Base-by-base conservation (phyloP, 1,139 yeast species). In the Taiozyma onychis region DNA sequence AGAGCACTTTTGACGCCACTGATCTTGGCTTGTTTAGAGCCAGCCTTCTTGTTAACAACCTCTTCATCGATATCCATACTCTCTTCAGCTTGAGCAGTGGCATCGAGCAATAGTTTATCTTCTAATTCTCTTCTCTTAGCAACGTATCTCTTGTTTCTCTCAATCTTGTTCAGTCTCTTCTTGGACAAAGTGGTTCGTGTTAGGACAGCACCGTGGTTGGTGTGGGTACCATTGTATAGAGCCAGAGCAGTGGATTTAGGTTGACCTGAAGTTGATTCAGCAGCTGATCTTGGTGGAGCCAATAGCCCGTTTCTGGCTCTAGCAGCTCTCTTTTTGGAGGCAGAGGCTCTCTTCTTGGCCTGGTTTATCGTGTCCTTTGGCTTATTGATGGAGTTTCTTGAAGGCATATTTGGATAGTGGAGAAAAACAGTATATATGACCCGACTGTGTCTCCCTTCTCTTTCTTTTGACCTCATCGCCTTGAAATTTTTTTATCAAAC, bases 101-200 rank as follows among this genome's bases (percentile, higher is more conserved):
- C 68, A 60, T 79, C 83, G 46, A 75, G 74, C 49, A 70, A 63
- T 55, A 78, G 65, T 57, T 73, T 72, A 46, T 71, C 69, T 35
- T 60, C 55, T 21, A 44, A 55, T 49, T 44, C 64, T 47, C 52
- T 72, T 74, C 88, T 79, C 54, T 75, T 76, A 51, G 77, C 79
- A 35, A 80, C 76, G 65, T 88, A 88, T 64, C 81, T 84, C 64
- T 81, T 75, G 65, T 87, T 88, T 75, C 97, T 82, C 58, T 83
- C 88, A 59, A 88, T 77, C 72, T 90, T 90, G 73, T 84, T 80
- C 44, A 88, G 83, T 69, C 88, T 83, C 72, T 90, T 90, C 61
- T 84, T 88, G 37, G 95, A 85, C 51, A 88, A 72, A 1, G 89
- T 78, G 48, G 71, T 74, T 45, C 80, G 83, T 41, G 84, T 82